phyloP scores from a whole-genome alignment of 2,329 filamentous ascomycete genomes.

The Beauveria medogensis region DNA sequence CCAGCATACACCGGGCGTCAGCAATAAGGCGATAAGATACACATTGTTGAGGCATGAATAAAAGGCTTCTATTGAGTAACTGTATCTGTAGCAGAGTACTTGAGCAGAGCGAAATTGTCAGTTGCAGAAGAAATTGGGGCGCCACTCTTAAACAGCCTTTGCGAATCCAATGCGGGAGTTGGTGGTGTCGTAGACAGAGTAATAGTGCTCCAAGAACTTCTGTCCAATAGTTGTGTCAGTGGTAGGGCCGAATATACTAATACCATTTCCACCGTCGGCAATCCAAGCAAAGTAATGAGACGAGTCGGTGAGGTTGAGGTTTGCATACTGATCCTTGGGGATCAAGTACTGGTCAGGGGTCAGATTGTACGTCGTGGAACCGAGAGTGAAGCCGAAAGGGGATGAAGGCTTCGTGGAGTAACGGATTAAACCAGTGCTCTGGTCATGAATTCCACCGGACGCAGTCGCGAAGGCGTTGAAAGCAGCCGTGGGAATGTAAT shows the following conservation, averaged over 20 bases:
- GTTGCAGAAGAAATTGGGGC: no score
- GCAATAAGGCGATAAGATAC: no score
- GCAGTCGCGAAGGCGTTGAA: not conserved
- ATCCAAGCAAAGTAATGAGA: not conserved
- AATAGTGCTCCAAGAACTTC: not conserved
- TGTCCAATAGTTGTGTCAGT: not conserved
- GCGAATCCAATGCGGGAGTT: not conserved
- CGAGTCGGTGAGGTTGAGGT: not conserved
- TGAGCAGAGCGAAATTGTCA: no score
- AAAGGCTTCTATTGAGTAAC: no score
- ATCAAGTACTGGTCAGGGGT: not conserved
- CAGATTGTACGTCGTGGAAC: not conserved
- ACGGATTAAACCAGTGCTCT: accelerated
- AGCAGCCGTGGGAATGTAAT: accelerated
- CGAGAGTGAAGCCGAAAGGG: not conserved
- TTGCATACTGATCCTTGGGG: not conserved
- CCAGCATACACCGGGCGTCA: no score
- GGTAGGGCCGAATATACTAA: not conserved
- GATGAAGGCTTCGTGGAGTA: not conserved
- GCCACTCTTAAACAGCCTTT: not conserved
- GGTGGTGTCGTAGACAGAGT: not conserved
- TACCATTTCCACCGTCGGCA: no score
- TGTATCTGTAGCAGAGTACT: no score
- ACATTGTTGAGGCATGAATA: no score
- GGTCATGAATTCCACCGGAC: no score